A percentile compares a stretch with the other conserved stretches of the same genome.
Evolutionary conservation across 129 eudicot genomes (phyloP).

Genomic region (Flaveria linearis): DNA sequence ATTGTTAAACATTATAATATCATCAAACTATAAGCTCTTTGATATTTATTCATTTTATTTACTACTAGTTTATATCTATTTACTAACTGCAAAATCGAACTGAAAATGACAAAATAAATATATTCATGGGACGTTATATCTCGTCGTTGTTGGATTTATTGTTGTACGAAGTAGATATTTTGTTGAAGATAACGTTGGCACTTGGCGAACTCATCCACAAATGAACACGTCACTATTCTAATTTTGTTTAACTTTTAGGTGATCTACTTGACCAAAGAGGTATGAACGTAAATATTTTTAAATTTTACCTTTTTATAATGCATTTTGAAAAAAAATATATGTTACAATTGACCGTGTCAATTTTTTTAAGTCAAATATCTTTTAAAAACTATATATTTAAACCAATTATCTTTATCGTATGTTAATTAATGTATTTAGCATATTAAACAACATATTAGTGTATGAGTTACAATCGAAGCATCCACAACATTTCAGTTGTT

Average conservation of each 20-base stretch:
- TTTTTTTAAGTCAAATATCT: background rate
- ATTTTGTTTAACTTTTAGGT: background rate
- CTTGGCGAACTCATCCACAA: constrained; percentile 32
- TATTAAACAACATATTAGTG: too few relatives aligned
- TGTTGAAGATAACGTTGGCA: constrained; percentile 30
- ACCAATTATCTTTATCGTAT: too few relatives aligned
- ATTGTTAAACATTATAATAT: too few relatives aligned
- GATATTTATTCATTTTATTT: background rate
- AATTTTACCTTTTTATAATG: too few relatives aligned
- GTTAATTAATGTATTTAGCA: too few relatives aligned
- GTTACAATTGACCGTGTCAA: background rate
- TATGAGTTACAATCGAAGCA: too few relatives aligned
- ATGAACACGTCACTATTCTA: constrained; percentile 18
- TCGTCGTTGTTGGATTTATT: constrained; percentile 1
- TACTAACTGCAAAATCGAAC: background rate
- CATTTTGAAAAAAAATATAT: too few relatives aligned
- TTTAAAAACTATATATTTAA: too few relatives aligned
- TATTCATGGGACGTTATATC: background rate
- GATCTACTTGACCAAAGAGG: background rate
- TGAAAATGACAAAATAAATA: constrained; percentile 10
- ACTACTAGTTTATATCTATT: background rate
- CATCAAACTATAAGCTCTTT: too few relatives aligned
- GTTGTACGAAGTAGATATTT: constrained; percentile 4
- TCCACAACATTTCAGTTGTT: too few relatives aligned
- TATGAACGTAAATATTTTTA: too few relatives aligned